A percentile compares a stretch with the other conserved stretches of the same genome.
Evolutionary conservation across 2,329 filamentous ascomycete species (phyloP).

Genomic region (Venturia aucupariae): DNA sequence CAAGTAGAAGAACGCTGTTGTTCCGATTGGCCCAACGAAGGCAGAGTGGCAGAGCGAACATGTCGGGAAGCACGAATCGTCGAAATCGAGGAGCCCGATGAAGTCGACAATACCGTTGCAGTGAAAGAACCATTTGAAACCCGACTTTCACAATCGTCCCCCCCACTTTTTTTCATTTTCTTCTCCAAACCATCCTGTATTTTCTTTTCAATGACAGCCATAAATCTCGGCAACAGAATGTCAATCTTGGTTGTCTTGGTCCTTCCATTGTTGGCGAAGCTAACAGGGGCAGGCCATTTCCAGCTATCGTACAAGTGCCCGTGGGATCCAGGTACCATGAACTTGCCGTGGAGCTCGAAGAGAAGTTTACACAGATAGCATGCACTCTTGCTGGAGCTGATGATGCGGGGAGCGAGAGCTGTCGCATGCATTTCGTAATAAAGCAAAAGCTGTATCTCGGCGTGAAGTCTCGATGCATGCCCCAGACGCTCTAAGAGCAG

Average conservation of each 20-base stretch:
- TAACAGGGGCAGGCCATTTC: neutral
- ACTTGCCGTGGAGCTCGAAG: neutral
- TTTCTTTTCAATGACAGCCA: neutral
- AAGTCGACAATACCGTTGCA: neutral
- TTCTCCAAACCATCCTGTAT: neutral
- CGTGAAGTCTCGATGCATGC: neutral
- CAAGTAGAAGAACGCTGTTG: neutral
- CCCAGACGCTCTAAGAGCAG: neutral
- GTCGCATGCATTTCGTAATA: neutral
- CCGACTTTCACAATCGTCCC: neutral
- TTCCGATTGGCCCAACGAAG: neutral
- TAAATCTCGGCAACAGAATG: neutral
- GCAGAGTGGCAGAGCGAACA: neutral
- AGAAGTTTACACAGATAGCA: slow-evolving; percentile 1
- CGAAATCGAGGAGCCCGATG: neutral
- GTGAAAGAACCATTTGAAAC: neutral
- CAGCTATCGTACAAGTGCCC: neutral
- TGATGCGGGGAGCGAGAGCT: neutral
- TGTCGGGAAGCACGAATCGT: neutral
- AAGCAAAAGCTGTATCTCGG: slow-evolving; percentile 5
- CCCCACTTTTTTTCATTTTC: neutral
- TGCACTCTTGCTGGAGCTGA: neutral
- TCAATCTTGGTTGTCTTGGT: neutral
- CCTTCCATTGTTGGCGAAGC: neutral
- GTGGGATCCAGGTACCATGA: neutral